Conservation (phyloP, 164 flowering plant genomes). For the Brasenia schreberi region DNA sequence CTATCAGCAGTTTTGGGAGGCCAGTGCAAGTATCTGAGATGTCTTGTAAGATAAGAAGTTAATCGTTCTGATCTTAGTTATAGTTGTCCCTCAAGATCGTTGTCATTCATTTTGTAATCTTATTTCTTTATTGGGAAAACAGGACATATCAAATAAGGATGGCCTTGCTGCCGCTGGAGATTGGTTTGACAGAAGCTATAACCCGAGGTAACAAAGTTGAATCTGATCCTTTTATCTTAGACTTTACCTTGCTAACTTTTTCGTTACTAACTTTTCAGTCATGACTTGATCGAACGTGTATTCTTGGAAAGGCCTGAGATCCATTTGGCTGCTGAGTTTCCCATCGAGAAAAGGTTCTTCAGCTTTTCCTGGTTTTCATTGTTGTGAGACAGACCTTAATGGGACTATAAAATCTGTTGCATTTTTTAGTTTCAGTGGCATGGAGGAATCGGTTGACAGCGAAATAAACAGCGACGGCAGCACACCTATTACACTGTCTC, state of each 20-base stretch:
- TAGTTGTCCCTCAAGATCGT: not conserved
- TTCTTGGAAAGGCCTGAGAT: conserved; percentile 52
- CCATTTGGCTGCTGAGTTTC: conserved; percentile 66
- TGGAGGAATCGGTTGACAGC: conserved; percentile 43
- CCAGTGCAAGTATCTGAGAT: conserved; percentile 52
- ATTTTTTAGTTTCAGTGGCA: conserved; percentile 36
- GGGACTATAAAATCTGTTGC: not conserved
- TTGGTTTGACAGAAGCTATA: conserved; percentile 53
- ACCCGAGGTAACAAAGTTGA: conserved; percentile 30
- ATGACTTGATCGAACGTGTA: conserved; percentile 30
- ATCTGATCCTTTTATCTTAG: not conserved
- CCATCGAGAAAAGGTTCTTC: conserved; percentile 53
- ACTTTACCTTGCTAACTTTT: not conserved
- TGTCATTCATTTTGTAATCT: not conserved
- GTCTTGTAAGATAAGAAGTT: conserved; percentile 43
- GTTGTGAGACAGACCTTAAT: not conserved
- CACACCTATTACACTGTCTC: conserved; percentile 30
- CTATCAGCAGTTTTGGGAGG: conserved; percentile 50
- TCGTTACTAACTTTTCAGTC: not conserved
- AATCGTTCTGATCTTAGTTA: not conserved
- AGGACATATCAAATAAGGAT: conserved; percentile 91
- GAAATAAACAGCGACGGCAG: conserved; percentile 35
- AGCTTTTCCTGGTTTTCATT: not conserved
- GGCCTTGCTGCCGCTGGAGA: conserved; percentile 77
- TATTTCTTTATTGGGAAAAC: conserved; percentile 1